A percentile compares a stretch with the other conserved stretches of the same genome.
Conservation (phyloP, 768 basidiomycete species). For the Lepiota brunneoincarnata region DNA sequence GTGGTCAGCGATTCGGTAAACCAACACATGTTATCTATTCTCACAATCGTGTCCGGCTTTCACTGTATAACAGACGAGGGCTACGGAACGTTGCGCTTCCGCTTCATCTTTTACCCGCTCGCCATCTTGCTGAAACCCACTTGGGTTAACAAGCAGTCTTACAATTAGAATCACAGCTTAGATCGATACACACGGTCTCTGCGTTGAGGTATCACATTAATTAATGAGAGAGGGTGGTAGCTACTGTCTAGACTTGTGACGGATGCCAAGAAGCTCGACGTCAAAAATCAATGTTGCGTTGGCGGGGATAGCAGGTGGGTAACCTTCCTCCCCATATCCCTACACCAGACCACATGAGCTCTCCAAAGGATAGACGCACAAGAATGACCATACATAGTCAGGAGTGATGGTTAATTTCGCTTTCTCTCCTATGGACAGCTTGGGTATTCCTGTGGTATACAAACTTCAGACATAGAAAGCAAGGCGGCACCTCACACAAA, state of each 20-base stretch:
- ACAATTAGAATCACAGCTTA: too few species aligned
- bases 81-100: too few species aligned
- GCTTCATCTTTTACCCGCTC: too few species aligned
- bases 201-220: too few species aligned
- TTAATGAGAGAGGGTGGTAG: background rate
- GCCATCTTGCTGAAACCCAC: too few species aligned
- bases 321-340: conserved; percentile 76
- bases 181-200: too few species aligned
- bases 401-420: conserved; percentile 63
- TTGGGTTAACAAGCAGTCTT: too few species aligned
- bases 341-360: conserved; percentile 24
- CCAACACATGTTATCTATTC: too few species aligned
- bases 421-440: conserved; percentile 76
- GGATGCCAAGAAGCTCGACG: conserved; percentile 80
- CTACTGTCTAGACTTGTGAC: conserved; percentile 14
- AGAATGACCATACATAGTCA: conserved; percentile 64
- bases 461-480: background rate
- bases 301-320: conserved; percentile 76
- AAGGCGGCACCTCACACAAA: background rate
- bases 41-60: too few species aligned
- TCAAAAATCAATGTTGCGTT: conserved; percentile 77
- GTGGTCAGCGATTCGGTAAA: too few species aligned
- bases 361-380: background rate
- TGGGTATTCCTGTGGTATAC: conserved; percentile 55
- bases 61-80: too few species aligned